These are phyloP conservation scores for Amylostereum areolatum DNA, from an alignment of 1,284 basidiomycete genomes.

Conservation along the genomic window DNA sequence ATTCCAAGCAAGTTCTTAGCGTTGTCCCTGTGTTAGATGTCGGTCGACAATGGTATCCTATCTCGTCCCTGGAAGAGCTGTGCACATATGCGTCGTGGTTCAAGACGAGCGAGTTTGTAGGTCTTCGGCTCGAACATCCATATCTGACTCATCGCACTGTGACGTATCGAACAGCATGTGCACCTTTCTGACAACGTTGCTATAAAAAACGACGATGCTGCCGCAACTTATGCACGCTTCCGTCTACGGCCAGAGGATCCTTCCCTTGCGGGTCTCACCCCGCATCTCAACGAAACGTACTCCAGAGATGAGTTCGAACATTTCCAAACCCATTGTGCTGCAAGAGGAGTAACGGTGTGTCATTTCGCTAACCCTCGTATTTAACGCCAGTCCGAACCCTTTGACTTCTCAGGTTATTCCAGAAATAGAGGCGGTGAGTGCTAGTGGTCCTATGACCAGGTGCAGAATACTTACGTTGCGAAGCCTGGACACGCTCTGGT, in stretches of 20 bases:
- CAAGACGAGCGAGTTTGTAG: slow-evolving; percentile 29
- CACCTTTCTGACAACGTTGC: slow-evolving; percentile 23
- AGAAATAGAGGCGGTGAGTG: slow-evolving; percentile 27
- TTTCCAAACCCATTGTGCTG: slow-evolving; percentile 25
- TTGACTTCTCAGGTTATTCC: slow-evolving; percentile 32
- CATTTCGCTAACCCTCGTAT: too few species aligned
- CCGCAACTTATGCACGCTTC: slow-evolving; percentile 28
- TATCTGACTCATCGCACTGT: slow-evolving; percentile 1
- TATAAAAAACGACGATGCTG: slow-evolving; percentile 20
- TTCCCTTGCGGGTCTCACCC: slow-evolving; percentile 23
- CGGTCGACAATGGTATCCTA: slow-evolving; percentile 30
- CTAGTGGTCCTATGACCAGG: neutral
- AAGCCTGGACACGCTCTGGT: slow-evolving; percentile 30
- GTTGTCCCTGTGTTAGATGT: slow-evolving; percentile 21
- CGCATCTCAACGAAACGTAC: slow-evolving; percentile 30
- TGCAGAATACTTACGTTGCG: slow-evolving; percentile 2
- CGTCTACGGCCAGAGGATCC: slow-evolving; percentile 27
- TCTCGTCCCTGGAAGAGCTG: slow-evolving; percentile 25
- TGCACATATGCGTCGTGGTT: slow-evolving; percentile 34
- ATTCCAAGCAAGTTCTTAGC: too few species aligned
- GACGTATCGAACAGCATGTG: slow-evolving; percentile 13
- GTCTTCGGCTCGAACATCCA: slow-evolving; percentile 8
- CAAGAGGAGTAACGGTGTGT: slow-evolving; percentile 27
- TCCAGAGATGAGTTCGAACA: slow-evolving; percentile 24
- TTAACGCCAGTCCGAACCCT: too few species aligned